Evolutionary conservation across 352 stramenopile species (phyloP).

Genomic region (Pythium insidiosum): DNA sequence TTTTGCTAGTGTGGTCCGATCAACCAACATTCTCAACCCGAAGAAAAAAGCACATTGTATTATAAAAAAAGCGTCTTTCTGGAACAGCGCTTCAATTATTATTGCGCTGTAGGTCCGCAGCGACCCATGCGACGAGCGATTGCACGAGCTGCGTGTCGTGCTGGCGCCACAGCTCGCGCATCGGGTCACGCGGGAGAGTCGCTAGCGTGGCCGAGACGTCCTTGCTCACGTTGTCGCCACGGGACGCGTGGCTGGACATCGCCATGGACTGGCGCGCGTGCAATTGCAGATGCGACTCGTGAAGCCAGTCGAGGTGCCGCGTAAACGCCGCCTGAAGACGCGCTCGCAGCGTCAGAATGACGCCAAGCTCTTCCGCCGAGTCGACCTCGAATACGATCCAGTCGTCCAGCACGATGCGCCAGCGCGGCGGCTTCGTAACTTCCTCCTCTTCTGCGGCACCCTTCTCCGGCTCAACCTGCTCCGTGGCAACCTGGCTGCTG

Average conservation of each 20-base stretch:
- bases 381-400: conserved; percentile 65
- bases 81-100: too few relatives aligned
- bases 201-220: too few relatives aligned
- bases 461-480: conserved; percentile 22
- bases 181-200: conserved; percentile 8
- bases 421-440: conserved; percentile 21
- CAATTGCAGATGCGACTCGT: conserved; percentile 17
- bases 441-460: conserved; percentile 19
- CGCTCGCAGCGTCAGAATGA: conserved; percentile 39
- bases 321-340: conserved; percentile 55
- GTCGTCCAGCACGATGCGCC: conserved; percentile 58
- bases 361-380: conserved; percentile 29
- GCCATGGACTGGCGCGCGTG: conserved; percentile 6
- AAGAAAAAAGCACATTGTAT: too few relatives aligned
- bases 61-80: too few relatives aligned
- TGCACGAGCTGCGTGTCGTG: conserved; percentile 51
- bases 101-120: conserved; percentile 29
- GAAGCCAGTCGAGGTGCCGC: conserved; percentile 56
- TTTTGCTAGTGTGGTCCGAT: too few relatives aligned
- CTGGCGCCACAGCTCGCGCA: conserved; percentile 12
- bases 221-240: too few relatives aligned
- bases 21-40: too few relatives aligned
- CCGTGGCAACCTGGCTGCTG: conserved; percentile 14
- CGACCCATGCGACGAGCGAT: conserved; percentile 40
- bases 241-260: too few relatives aligned